These are phyloP conservation scores for Podospora pseudocomata DNA, from an alignment of 495 filamentous ascomycete genomes.

Conservation along the genomic window DNA sequence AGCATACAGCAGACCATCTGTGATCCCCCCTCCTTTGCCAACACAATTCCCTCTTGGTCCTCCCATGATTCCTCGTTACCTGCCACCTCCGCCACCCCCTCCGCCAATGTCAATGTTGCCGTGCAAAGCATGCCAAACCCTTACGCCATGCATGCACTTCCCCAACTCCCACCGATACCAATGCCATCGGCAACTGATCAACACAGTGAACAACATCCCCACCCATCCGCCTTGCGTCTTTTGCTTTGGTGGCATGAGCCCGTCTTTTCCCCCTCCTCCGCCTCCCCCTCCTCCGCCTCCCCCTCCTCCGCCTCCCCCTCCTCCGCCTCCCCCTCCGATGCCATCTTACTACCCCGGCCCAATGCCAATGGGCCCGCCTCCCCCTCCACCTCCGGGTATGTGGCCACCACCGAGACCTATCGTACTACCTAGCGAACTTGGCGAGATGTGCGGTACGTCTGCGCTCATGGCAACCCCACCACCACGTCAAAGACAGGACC, in stretches of 20 bases:
- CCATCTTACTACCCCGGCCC: background rate
- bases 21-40: background rate
- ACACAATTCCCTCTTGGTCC: background rate
- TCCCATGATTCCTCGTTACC: background rate
- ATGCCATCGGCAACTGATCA: background rate
- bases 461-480: background rate
- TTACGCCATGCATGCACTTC: background rate
- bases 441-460: background rate
- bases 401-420: background rate
- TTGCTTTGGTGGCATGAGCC: background rate
- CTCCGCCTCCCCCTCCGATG: background rate
- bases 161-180: background rate
- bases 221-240: background rate
- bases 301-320: background rate
- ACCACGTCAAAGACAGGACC: background rate
- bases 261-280: background rate
- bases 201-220: background rate
- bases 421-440: background rate
- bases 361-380: background rate
- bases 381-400: too few species aligned
- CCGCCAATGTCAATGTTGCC: background rate
- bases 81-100: background rate
- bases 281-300: background rate
- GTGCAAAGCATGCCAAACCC: slow-evolving; percentile 3
- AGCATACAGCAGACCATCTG: slow-evolving; percentile 10